A percentile compares a stretch with the other conserved stretches of the same genome.
Evolutionary conservation across 2,329 filamentous ascomycete species (phyloP).

Genomic region (Colletotrichum godetiae): DNA sequence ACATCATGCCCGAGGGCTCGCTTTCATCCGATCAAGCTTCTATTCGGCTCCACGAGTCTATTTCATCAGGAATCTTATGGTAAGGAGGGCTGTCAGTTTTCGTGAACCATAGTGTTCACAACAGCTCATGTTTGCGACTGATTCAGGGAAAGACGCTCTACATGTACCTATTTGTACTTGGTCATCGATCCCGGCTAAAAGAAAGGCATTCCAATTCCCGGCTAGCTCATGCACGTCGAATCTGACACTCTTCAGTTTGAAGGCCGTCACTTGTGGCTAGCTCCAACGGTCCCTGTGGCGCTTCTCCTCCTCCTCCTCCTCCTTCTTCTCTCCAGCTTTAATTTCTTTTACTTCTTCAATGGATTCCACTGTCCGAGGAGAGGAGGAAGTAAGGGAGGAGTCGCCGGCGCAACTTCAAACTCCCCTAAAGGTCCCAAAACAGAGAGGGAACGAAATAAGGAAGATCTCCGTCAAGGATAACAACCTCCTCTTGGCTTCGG

Average conservation of each 20-base stretch:
- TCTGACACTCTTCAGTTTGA: not conserved
- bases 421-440: not conserved
- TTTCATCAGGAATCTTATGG: not conserved
- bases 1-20: not conserved
- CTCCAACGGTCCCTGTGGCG: not conserved
- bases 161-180: not conserved
- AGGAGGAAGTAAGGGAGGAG: not conserved
- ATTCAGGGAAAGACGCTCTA: no score
- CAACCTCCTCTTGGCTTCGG: not conserved
- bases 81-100: not conserved
- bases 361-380: not conserved
- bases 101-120: not conserved
- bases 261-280: not conserved
- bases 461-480: conserved; percentile 4
- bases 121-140: no score
- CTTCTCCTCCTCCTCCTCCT: not conserved
- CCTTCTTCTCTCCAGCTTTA: not conserved
- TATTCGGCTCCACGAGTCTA: not conserved
- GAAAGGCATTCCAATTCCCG: not conserved
- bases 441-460: not conserved
- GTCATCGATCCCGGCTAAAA: not conserved
- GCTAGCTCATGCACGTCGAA: not conserved
- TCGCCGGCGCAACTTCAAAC: not conserved
- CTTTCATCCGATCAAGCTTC: not conserved
- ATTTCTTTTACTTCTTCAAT: not conserved